A percentile compares a stretch with the other conserved stretches of the same genome.
These are phyloP conservation scores for Sanghuangporus sanghuang DNA, from an alignment of 1,284 basidiomycete species.

Conservation along the genomic window DNA sequence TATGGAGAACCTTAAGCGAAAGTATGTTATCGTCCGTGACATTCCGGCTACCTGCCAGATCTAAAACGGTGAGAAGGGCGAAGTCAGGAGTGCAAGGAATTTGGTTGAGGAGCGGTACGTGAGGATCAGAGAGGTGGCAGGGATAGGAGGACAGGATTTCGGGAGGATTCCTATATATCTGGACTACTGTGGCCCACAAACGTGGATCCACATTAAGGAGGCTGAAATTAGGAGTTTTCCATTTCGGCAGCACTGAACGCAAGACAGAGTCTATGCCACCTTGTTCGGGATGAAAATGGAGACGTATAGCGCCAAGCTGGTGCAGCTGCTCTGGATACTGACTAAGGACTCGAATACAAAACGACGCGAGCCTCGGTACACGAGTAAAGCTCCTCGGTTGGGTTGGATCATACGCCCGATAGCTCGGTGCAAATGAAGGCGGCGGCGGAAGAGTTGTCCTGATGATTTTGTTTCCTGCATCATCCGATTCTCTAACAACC, in stretches of 20 bases:
- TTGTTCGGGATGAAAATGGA: constrained; percentile 25
- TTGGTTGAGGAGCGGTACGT: constrained; percentile 51
- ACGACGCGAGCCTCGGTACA: constrained; percentile 36
- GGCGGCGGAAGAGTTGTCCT: constrained; percentile 27
- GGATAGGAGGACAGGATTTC: constrained; percentile 34
- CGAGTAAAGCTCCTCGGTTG: constrained; percentile 4
- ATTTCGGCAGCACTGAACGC: constrained; percentile 31
- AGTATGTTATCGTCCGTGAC: constrained; percentile 52
- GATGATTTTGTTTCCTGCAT: constrained; percentile 32
- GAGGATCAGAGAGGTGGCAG: constrained; percentile 46
- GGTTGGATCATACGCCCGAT: constrained; percentile 18
- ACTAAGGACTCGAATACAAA: constrained; percentile 35
- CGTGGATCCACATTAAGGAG: constrained; percentile 42
- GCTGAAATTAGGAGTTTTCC: constrained; percentile 24
- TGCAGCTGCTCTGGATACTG: constrained; percentile 35
- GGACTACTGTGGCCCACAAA: constrained; percentile 56
- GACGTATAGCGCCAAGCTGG: constrained; percentile 25
- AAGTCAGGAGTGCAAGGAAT: constrained; percentile 51
- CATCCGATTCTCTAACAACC: constrained; percentile 25
- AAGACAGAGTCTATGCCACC: constrained; percentile 30
- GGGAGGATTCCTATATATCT: constrained; percentile 53
- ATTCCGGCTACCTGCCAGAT: constrained; percentile 44
- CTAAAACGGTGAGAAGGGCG: constrained; percentile 56
- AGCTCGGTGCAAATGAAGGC: constrained; percentile 23
- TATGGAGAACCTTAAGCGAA: constrained; percentile 43